These are phyloP conservation scores for Cyberlindnera saturnus DNA, from an alignment of 805 yeast genomes.

Conservation along the genomic window DNA sequence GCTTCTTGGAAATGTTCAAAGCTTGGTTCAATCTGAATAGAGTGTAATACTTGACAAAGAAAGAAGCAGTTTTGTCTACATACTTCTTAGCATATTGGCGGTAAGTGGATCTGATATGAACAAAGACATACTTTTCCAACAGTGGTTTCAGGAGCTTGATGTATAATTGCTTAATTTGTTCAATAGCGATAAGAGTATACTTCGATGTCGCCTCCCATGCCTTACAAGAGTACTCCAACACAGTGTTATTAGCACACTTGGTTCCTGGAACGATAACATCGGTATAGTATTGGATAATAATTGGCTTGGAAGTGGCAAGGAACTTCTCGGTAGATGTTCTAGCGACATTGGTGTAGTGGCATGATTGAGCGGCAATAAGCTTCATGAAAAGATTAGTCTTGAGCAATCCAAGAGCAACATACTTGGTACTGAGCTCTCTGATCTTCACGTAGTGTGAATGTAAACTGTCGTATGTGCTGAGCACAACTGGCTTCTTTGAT, in stretches of 20 bases:
- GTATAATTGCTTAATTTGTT: slow-evolving; percentile 4
- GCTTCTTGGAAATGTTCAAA: slow-evolving; percentile 12
- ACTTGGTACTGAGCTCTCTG: slow-evolving; percentile 3
- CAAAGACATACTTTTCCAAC: background rate
- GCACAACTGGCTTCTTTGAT: slow-evolving; percentile 1
- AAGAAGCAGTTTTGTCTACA: slow-evolving; percentile 1
- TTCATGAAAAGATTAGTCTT: slow-evolving; percentile 1
- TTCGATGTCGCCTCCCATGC: slow-evolving; percentile 1
- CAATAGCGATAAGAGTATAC: slow-evolving; percentile 1
- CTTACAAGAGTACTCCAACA: background rate
- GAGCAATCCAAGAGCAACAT: slow-evolving; percentile 8
- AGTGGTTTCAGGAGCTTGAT: slow-evolving; percentile 3
- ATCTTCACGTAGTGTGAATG: background rate
- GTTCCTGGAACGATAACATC: slow-evolving; percentile 2
- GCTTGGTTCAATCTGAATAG: slow-evolving; percentile 17
- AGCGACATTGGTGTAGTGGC: background rate
- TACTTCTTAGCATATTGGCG: slow-evolving; percentile 6
- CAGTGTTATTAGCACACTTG: background rate
- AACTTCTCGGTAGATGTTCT: background rate
- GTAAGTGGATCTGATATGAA: slow-evolving; percentile 2
- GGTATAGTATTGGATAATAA: slow-evolving; percentile 4
- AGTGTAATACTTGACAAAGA: slow-evolving; percentile 9
- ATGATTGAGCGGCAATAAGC: slow-evolving; percentile 3
- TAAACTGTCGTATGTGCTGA: background rate
- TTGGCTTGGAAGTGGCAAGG: slow-evolving; percentile 6